Percentiles rank a stretch among this genome's conserved stretches.
Evolutionary conservation across 1,139 yeast genomes (phyloP).

Genomic region (Yamadazyma atmosphaerica): DNA sequence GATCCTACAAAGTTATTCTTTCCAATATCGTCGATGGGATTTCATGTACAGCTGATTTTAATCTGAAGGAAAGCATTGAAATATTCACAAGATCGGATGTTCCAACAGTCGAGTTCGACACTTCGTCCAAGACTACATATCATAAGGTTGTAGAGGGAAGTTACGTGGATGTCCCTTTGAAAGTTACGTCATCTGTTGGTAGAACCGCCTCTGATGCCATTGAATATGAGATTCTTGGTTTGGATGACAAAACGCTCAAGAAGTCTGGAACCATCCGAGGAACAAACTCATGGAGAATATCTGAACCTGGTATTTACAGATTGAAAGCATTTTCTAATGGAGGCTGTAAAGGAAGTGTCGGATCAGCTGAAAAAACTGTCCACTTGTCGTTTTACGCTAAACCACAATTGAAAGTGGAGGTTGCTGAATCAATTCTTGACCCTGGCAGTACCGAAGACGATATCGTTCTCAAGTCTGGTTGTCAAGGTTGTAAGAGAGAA

Average conservation of each 20-base stretch:
- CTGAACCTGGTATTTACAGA: constrained; percentile 62
- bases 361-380: constrained; percentile 30
- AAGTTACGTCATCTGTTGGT: constrained; percentile 33
- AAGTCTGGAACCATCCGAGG: constrained; percentile 32
- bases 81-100: constrained; percentile 66
- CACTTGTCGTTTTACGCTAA: constrained; percentile 52
- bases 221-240: constrained; percentile 23
- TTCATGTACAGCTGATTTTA: constrained; percentile 66
- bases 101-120: constrained; percentile 41
- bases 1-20: constrained; percentile 63
- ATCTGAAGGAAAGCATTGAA: constrained; percentile 53
- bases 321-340: constrained; percentile 61
- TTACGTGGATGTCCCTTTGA: constrained; percentile 56
- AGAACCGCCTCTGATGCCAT: constrained; percentile 25
- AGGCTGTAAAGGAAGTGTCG: constrained; percentile 66
- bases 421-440: constrained; percentile 18
- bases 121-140: constrained; percentile 21
- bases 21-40: constrained; percentile 69
- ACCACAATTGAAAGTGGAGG: constrained; percentile 47
- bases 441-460: constrained; percentile 5
- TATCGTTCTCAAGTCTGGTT: constrained; percentile 31
- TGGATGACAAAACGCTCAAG: constrained; percentile 7
- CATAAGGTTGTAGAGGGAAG: constrained; percentile 63
- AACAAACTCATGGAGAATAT: constrained; percentile 41
- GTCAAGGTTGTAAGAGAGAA: constrained; percentile 31